phyloP scores from a whole-genome alignment of 805 yeast species.

The Hanseniaspora taiwanica region DNA sequence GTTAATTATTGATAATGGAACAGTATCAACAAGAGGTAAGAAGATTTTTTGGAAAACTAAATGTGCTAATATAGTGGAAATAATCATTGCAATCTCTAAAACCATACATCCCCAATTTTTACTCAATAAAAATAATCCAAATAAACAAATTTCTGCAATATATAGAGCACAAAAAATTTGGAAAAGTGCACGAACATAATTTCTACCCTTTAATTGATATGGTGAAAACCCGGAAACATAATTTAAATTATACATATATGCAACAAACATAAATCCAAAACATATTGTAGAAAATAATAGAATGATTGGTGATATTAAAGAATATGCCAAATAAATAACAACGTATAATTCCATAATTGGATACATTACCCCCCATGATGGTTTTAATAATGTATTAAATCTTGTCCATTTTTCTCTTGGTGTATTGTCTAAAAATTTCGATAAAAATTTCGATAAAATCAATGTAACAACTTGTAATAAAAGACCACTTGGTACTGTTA shows the following conservation, averaged over 20 bases:
- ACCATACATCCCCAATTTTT: conserved; percentile 72
- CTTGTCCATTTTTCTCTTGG: conserved; percentile 90
- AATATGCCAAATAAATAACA: conserved; percentile 59
- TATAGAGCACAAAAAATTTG: conserved; percentile 62
- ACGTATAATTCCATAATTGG: conserved; percentile 67
- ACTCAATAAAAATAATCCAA: conserved; percentile 62
- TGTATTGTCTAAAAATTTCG: conserved; percentile 63
- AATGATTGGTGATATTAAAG: conserved; percentile 67
- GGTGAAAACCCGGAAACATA: conserved; percentile 50
- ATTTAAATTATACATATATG: conserved; percentile 47
- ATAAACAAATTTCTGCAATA: conserved; percentile 53
- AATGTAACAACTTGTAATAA: conserved; percentile 65
- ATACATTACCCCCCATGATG: conserved; percentile 72
- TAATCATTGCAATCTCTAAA: conserved; percentile 47
- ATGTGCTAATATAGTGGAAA: conserved; percentile 46
- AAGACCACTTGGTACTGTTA: conserved; percentile 62
- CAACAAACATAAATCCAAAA: conserved; percentile 42
- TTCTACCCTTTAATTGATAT: conserved; percentile 58
- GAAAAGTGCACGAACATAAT: conserved; percentile 59
- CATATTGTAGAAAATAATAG: conserved; percentile 54
- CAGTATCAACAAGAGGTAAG: conserved; percentile 50
- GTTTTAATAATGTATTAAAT: conserved; percentile 45
- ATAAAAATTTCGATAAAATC: conserved; percentile 56
- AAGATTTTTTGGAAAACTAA: conserved; percentile 44
- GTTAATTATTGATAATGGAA: conserved; percentile 47